phyloP scores from a whole-genome alignment of 139 green algal genomes.

The Astrephomene gubernaculifera region DNA sequence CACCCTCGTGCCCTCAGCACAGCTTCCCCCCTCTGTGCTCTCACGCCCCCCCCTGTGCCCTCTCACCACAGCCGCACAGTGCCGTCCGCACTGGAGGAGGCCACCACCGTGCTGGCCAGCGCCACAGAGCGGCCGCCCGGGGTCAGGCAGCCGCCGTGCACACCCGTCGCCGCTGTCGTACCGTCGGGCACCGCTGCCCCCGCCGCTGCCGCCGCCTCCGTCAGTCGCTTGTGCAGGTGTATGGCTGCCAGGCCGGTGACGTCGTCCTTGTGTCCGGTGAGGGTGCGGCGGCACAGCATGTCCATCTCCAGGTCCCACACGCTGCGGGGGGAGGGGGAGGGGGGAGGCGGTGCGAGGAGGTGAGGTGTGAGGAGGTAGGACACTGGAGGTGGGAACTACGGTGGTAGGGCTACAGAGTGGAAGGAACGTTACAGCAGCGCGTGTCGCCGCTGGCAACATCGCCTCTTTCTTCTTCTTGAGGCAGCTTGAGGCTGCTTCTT shows the following conservation, averaged over 20 bases:
- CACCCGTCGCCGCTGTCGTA: no score
- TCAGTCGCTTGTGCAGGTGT: background rate
- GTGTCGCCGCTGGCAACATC: no score
- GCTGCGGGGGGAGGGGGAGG: constrained; percentile 38
- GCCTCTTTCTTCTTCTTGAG: no score
- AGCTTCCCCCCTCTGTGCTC: no score
- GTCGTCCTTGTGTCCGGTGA: constrained; percentile 89
- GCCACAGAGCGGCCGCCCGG: background rate
- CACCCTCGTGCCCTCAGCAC: no score
- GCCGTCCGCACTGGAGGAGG: constrained; percentile 80
- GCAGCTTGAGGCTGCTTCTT: no score
- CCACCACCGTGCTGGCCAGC: constrained; percentile 56
- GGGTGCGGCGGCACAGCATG: constrained; percentile 85
- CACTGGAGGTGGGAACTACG: background rate
- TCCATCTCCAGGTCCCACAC: constrained; percentile 91
- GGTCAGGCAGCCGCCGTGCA: background rate
- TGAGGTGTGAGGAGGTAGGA: background rate
- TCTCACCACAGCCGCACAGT: constrained; percentile 83
- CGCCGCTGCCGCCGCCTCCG: background rate
- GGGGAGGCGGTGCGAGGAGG: background rate
- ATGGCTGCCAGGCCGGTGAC: constrained; percentile 71
- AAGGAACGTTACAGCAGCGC: background rate
- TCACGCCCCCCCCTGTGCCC: no score
- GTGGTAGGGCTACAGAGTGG: background rate
- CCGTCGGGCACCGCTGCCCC: no score